These are phyloP conservation scores for Toxicodendron radicans DNA, from an alignment of 345 rosid genomes.

Conservation along the genomic window DNA sequence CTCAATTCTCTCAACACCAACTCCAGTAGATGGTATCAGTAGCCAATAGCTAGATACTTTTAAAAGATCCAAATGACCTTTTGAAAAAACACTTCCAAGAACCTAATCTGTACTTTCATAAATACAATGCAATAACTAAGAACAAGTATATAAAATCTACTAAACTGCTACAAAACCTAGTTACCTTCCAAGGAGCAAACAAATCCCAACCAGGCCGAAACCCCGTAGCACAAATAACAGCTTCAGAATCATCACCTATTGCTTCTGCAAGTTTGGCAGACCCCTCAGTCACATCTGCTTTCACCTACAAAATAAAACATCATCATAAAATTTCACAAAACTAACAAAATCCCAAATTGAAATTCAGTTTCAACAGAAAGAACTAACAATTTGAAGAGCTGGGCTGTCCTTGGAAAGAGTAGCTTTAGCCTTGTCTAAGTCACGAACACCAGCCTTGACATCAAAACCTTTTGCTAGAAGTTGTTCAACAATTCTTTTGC, in stretches of 20 bases:
- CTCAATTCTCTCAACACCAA: not conserved
- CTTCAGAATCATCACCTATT: constrained; percentile 78
- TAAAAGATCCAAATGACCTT: not conserved
- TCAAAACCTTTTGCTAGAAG: constrained; percentile 75
- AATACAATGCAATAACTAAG: not conserved
- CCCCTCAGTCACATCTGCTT: constrained; percentile 88
- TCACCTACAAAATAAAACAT: constrained; percentile 49
- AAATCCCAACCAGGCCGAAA: constrained; percentile 80
- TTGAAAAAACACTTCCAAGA: not conserved
- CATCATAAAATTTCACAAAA: not conserved
- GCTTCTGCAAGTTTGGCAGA: constrained; percentile 73
- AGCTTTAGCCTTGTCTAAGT: constrained; percentile 66
- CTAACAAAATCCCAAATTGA: constrained; percentile 8
- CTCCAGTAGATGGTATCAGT: not conserved
- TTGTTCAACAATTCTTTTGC: constrained; percentile 82
- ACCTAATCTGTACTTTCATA: not conserved
- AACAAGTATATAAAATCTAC: not conserved
- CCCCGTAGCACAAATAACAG: constrained; percentile 86
- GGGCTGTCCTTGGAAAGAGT: constrained; percentile 52
- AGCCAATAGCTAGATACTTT: not conserved
- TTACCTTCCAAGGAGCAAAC: constrained; percentile 85
- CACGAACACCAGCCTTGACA: constrained; percentile 88
- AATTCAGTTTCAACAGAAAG: not conserved
- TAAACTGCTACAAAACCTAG: constrained; percentile 5
- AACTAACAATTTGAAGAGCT: constrained; percentile 71